Evolutionary conservation across 2,329 filamentous ascomycete genomes (phyloP).

Genomic region (Teratosphaeria destructans): DNA sequence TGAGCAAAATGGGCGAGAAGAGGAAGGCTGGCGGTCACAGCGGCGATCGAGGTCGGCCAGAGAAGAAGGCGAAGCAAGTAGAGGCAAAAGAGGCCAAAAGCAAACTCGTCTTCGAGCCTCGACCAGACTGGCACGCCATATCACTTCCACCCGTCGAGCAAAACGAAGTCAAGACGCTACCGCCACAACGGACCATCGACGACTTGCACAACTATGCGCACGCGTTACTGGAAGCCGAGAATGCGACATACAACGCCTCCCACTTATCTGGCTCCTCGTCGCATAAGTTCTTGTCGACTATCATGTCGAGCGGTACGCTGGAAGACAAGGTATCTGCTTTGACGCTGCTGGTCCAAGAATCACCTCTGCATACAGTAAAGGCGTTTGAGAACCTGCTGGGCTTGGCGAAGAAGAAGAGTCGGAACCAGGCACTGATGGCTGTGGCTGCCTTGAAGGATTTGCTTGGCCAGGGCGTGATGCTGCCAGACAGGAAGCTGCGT

Average conservation of each 20-base stretch:
- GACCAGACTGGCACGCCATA: conserved; percentile 58
- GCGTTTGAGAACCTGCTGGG: conserved; percentile 74
- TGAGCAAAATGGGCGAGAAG: conserved; percentile 22
- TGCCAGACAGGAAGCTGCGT: conserved; percentile 76
- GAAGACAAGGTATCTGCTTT: conserved; percentile 94
- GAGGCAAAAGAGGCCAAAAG: conserved; percentile 14
- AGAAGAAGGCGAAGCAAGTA: conserved; percentile 21
- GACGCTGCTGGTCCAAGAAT: conserved; percentile 90
- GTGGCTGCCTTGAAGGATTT: conserved; percentile 89
- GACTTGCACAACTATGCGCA: conserved; percentile 61
- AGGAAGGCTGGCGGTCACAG: conserved; percentile 22
- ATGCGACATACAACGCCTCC: conserved; percentile 59
- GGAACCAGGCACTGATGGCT: conserved; percentile 86
- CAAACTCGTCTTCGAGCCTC: conserved; percentile 40
- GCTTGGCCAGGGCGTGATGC: conserved; percentile 74
- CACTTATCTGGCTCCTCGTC: conserved; percentile 65
- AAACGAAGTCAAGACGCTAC: conserved; percentile 33
- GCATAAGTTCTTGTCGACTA: conserved; percentile 91
- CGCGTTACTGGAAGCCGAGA: conserved; percentile 66
- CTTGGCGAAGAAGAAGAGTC: conserved; percentile 84
- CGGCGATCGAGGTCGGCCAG: conserved; percentile 10
- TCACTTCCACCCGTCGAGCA: conserved; percentile 43
- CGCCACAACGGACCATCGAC: conserved; percentile 44
- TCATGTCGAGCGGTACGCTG: conserved; percentile 92
- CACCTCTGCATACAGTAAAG: conserved; percentile 83